Evolutionary conservation across 2,329 filamentous ascomycete genomes (phyloP), one percentile per base, ranked within the genome.

Genomic region (Rhynchosporium agropyri): DNA sequence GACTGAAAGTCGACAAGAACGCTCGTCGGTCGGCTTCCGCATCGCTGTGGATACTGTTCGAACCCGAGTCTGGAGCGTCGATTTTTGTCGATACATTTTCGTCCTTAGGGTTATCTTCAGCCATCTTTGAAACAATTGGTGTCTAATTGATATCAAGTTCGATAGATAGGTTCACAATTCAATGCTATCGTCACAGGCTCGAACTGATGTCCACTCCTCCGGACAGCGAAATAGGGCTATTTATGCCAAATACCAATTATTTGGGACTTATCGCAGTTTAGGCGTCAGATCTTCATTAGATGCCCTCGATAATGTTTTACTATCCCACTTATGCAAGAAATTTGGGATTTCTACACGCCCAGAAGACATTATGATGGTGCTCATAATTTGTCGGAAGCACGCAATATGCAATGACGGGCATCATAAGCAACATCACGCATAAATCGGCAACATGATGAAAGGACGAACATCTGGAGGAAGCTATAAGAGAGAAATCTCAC

Each of bases 1-100:
- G 71, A 6, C 72, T 75, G 62, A 79, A 79, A 0, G 74, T 72
- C 1, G 74, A 72, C 3, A 79, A 71, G 54, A 79, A 78, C 1
- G 67, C 65, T 50, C 58, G 43, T 4, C 61, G 64, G 15, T 65
- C 65, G 31, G 64, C 60, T 55, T 43, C 57, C 10, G 56, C 33
- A 63, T 63, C 63, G 60, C 61, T 67, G 42, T 63, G 54, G n/a
- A 64, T 43, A 29, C 63, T 68, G 15, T 62, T 62, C 12, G 58
- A 48, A 36, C 46, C 43, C 9, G 58, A 53, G 33, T 26, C 26
- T 20, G 43, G 36, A n/a, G 29, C 56, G 3, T 51, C 26, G 29
- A 62, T 54, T 29, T 60, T 58, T 5, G 46, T 40, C 12, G 56
- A 60, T 15, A 62, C 20, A 51, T 61, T 59, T 50, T 63, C 61